Conservation (phyloP, 441 rosid genomes). For the Gossypium aridum region DNA sequence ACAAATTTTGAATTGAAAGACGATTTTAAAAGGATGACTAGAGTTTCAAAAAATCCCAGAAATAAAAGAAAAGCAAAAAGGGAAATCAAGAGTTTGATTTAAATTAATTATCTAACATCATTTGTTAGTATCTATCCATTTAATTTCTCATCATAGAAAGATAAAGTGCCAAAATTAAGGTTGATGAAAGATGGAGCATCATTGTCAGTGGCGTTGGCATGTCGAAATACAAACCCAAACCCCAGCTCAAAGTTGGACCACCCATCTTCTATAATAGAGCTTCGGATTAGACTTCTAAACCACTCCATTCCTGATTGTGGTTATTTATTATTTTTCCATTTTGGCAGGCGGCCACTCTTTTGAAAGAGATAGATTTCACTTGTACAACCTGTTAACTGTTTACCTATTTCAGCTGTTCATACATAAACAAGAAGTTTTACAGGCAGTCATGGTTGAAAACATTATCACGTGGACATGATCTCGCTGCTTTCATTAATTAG, state of each 20-base stretch:
- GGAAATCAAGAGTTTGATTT: not conserved
- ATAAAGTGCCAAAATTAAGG: not conserved
- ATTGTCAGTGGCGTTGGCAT: not conserved
- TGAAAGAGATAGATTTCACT: not conserved
- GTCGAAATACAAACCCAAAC: not conserved
- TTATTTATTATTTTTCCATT: not conserved
- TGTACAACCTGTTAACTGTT: not conserved
- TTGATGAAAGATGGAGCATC: not conserved
- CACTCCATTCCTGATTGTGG: not conserved
- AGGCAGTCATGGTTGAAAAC: not conserved
- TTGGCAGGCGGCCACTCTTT: not conserved
- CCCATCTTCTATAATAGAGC: not conserved
- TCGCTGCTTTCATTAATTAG: not conserved
- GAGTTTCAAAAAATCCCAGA: not conserved
- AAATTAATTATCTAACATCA: not conserved
- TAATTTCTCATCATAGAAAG: not conserved
- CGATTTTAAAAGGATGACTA: not conserved
- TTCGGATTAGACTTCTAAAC: constrained; percentile 7
- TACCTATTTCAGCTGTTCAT: no score
- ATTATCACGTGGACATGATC: not conserved
- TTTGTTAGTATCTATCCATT: not conserved
- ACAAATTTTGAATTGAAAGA: not conserved
- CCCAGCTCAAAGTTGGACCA: not conserved
- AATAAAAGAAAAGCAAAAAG: not conserved
- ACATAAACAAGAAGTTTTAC: not conserved